Conservation (phyloP, 2,329 filamentous ascomycete genomes). For the Raffaelea ambrosiae region DNA sequence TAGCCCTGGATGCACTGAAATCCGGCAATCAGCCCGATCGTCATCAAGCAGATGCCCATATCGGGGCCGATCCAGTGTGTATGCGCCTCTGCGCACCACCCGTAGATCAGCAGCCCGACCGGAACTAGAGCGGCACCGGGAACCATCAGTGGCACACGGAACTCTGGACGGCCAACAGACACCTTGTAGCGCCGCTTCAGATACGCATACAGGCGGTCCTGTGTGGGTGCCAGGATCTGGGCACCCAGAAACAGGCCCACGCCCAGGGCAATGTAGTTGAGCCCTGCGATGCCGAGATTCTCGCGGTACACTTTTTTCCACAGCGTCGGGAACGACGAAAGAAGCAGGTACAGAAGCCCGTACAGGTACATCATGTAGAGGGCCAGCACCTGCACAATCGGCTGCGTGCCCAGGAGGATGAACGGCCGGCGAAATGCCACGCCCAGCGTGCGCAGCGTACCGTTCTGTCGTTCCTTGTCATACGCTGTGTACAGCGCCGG, state of each 20-base stretch:
- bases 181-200: constrained; percentile 30
- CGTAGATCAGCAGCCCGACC: constrained; percentile 35
- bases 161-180: constrained; percentile 28
- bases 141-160: constrained; percentile 32
- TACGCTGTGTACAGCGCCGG: constrained; percentile 37
- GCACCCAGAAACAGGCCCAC: constrained; percentile 25
- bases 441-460: constrained; percentile 20
- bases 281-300: constrained; percentile 21
- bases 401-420: constrained; percentile 40
- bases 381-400: constrained; percentile 42
- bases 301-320: constrained; percentile 30
- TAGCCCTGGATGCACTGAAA: constrained; percentile 38
- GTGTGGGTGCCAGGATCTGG: constrained; percentile 42
- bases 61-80: constrained; percentile 38
- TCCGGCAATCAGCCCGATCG: constrained; percentile 28
- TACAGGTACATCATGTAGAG: constrained; percentile 36
- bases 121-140: constrained; percentile 31
- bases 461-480: constrained; percentile 26
- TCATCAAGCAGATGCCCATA: constrained; percentile 30
- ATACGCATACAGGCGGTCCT: constrained; percentile 35
- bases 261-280: constrained; percentile 28
- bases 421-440: constrained; percentile 38
- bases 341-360: constrained; percentile 41
- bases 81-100: constrained; percentile 33
- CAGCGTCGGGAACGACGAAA: constrained; percentile 39